Evolutionary conservation across 768 basidiomycete genomes (phyloP).

Genomic region (Tremella mesenterica): DNA sequence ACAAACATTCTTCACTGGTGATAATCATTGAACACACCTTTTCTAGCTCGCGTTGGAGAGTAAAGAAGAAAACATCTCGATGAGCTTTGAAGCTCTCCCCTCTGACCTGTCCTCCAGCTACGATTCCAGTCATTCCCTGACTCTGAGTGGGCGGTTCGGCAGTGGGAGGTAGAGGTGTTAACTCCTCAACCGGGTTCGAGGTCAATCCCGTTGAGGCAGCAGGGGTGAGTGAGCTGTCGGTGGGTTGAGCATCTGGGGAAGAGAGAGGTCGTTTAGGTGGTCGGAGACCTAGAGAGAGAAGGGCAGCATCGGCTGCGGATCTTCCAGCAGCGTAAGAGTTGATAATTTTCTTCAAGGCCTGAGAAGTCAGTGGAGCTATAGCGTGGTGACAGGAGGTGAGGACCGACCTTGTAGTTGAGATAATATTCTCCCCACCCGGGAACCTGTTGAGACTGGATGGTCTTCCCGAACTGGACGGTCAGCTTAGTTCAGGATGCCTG

Average conservation of each 20-base stretch:
- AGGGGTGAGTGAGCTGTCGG: neutral
- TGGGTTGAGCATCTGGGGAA: constrained; percentile 16
- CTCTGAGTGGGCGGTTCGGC: constrained; percentile 36
- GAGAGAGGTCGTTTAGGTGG: constrained; percentile 53
- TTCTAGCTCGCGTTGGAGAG: constrained; percentile 90
- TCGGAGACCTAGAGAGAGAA: constrained; percentile 71
- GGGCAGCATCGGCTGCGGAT: constrained; percentile 80
- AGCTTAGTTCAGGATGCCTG: no score
- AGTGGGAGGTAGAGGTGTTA: constrained; percentile 37
- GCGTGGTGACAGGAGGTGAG: neutral
- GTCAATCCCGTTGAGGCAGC: neutral
- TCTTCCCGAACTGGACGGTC: constrained; percentile 84
- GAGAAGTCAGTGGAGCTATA: neutral
- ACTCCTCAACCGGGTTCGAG: constrained; percentile 10
- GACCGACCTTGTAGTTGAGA: constrained; percentile 77
- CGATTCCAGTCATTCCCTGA: constrained; percentile 6
- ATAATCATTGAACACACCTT: constrained; percentile 55
- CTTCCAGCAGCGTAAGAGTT: constrained; percentile 84
- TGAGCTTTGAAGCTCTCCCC: constrained; percentile 85
- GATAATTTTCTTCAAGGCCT: constrained; percentile 60
- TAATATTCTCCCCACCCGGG: constrained; percentile 95
- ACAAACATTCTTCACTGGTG: neutral
- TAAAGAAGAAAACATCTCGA: constrained; percentile 98
- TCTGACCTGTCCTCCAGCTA: constrained; percentile 56
- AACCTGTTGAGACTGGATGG: constrained; percentile 88